These are phyloP conservation scores for Murraya koenigii DNA, from an alignment of 345 rosid species.

Conservation along the genomic window DNA sequence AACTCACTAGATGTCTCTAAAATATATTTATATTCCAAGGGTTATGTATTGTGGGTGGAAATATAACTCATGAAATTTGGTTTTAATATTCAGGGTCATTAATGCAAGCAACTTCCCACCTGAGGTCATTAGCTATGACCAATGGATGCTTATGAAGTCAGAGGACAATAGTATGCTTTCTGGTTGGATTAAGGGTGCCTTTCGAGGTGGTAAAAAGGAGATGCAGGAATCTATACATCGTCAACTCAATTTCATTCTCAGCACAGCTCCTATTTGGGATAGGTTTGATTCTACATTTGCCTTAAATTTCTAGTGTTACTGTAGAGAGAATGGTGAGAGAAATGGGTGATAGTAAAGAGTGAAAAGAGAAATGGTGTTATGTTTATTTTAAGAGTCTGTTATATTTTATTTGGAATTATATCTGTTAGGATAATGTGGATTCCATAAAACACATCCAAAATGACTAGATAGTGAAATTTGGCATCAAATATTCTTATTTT, in stretches of 20 bases:
- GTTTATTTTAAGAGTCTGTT: not conserved
- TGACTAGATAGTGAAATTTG: not conserved
- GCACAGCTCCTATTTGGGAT: slow-evolving; percentile 95
- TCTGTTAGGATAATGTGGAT: not conserved
- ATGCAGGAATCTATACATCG: slow-evolving; percentile 72
- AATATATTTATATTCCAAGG: not conserved
- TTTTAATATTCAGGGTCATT: slow-evolving; percentile 42
- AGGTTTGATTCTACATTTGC: slow-evolving; percentile 47
- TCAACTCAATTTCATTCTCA: slow-evolving; percentile 65
- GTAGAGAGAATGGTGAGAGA: too few relatives aligned
- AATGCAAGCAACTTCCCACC: slow-evolving; percentile 55
- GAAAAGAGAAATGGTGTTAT: too few relatives aligned
- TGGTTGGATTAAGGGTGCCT: slow-evolving; percentile 83
- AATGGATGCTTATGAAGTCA: slow-evolving; percentile 70
- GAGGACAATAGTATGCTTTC: slow-evolving; percentile 48
- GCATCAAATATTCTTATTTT: not conserved
- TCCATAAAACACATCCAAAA: not conserved
- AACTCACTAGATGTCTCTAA: not conserved
- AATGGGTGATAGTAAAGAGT: too few relatives aligned
- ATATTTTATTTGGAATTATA: not conserved
- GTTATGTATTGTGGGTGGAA: not conserved
- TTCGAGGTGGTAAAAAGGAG: slow-evolving; percentile 72
- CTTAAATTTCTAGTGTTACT: not conserved
- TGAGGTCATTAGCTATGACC: slow-evolving; percentile 72
- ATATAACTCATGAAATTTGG: not conserved